These are phyloP conservation scores for Euphorbia lathyris DNA, from an alignment of 345 rosid species.

Conservation along the genomic window DNA sequence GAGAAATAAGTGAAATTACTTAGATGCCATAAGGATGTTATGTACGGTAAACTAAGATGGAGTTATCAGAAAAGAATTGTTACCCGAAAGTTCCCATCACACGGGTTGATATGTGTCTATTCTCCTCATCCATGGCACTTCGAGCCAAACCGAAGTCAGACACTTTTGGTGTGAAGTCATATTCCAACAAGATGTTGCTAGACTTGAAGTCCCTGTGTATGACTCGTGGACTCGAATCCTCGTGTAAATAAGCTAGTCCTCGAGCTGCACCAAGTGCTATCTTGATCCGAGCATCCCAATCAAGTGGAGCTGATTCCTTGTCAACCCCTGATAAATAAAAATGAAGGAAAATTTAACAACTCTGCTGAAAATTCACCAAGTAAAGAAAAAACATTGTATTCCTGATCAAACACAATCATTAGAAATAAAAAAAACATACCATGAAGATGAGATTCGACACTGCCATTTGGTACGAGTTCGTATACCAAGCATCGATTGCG, in stretches of 20 bases:
- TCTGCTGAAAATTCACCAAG: constrained; percentile 2
- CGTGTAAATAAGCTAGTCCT: constrained; percentile 91
- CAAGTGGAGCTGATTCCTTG: constrained; percentile 68
- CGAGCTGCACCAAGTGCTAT: constrained; percentile 98
- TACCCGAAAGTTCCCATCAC: constrained; percentile 99
- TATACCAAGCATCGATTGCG: constrained; percentile 78
- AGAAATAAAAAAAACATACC: constrained; percentile 38
- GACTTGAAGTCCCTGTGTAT: constrained; percentile 97
- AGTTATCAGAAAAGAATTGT: constrained; percentile 12
- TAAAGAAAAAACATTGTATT: not conserved
- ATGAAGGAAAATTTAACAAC: constrained; percentile 5
- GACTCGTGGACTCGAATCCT: constrained; percentile 94
- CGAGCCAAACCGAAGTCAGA: constrained; percentile 97
- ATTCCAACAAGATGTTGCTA: constrained; percentile 90
- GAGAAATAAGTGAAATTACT: not conserved
- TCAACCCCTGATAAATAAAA: constrained; percentile 51
- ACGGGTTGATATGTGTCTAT: constrained; percentile 84
- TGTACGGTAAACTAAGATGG: constrained; percentile 2
- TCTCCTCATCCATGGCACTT: constrained; percentile 85
- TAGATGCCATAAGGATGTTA: not conserved
- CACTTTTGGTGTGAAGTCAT: constrained; percentile 90
- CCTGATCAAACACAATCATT: not conserved
- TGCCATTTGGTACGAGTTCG: constrained; percentile 93
- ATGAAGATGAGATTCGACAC: constrained; percentile 94
- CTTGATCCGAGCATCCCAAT: constrained; percentile 88